phyloP scores from a whole-genome alignment of 2,329 filamentous ascomycete species.

The Arthrobotrys sinensis region DNA sequence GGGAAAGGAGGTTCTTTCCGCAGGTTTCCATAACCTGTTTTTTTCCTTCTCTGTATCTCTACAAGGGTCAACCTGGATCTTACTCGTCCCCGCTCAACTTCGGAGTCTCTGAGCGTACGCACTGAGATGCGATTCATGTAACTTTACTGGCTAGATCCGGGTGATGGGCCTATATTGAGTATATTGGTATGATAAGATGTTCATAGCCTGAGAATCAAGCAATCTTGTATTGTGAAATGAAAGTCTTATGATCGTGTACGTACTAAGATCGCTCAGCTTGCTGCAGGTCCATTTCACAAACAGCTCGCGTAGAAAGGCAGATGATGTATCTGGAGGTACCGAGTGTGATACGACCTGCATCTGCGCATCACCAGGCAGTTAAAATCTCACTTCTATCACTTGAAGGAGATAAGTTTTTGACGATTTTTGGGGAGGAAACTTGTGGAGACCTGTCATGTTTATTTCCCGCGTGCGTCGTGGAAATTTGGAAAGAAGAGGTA shows the following conservation, averaged over 20 bases:
- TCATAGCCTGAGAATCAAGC: conserved; percentile 28
- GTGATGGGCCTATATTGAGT: not conserved
- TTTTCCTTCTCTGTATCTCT: not conserved
- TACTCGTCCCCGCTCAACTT: not conserved
- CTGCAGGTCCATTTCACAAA: conserved; percentile 28
- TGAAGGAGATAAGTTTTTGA: conserved; percentile 31
- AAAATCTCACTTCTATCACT: conserved; percentile 50
- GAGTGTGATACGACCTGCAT: conserved; percentile 48
- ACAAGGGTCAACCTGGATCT: conserved; percentile 4
- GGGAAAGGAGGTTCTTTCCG: not conserved
- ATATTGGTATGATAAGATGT: conserved; percentile 1
- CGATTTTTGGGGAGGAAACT: not conserved
- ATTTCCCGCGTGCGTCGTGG: conserved; percentile 1
- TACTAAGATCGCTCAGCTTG: conserved; percentile 22
- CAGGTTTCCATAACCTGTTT: conserved; percentile 16
- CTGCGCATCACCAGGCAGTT: conserved; percentile 15
- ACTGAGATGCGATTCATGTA: not conserved
- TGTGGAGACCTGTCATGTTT: conserved; percentile 28
- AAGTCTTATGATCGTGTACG: conserved; percentile 21
- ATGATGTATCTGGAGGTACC: conserved; percentile 9
- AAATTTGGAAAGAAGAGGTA: not conserved
- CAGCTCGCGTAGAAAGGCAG: conserved; percentile 24
- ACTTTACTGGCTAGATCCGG: not conserved
- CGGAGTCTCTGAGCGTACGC: not conserved
- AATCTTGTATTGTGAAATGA: not conserved